Evolutionary conservation across 805 yeast genomes (phyloP).

Genomic region (Spathaspora arborariae): DNA sequence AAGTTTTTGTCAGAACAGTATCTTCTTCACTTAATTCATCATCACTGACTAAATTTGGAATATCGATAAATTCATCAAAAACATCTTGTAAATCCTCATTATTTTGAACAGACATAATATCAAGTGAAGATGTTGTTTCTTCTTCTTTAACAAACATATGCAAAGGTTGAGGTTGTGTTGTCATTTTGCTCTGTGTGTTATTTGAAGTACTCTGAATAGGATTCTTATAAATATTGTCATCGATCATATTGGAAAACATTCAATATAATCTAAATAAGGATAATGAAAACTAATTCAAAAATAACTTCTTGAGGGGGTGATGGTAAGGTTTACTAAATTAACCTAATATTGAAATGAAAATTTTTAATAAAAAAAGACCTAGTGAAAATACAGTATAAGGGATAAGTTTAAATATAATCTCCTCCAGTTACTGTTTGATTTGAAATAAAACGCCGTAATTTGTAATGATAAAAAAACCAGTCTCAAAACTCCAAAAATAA

Average conservation of each 20-base stretch:
- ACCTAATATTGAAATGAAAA: conserved; percentile 1
- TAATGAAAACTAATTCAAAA: conserved; percentile 1
- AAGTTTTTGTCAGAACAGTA: conserved; percentile 6
- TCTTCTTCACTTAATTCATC: conserved; percentile 6
- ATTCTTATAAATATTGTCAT: conserved; percentile 10
- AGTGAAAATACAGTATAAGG: neutral
- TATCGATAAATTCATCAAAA: conserved; percentile 5
- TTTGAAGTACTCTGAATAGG: conserved; percentile 5
- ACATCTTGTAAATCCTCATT: conserved; percentile 4
- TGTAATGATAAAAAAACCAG: neutral
- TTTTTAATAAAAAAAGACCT: conserved; percentile 1
- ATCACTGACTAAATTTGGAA: conserved; percentile 5
- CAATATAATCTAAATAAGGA: conserved; percentile 10
- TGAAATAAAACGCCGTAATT: neutral
- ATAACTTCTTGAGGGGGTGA: conserved; percentile 1
- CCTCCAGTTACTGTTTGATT: neutral
- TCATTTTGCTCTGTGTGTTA: conserved; percentile 5
- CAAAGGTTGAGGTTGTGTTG: conserved; percentile 1
- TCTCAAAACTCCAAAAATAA: neutral
- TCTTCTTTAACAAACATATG: conserved; percentile 3
- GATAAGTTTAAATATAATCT: neutral
- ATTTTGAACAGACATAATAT: conserved; percentile 8
- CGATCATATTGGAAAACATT: conserved; percentile 8
- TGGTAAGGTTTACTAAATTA: neutral
- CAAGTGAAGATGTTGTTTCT: conserved; percentile 6